Base-by-base conservation (phyloP, 176 grass and related monocot species). In the Melocanna baccifera region DNA sequence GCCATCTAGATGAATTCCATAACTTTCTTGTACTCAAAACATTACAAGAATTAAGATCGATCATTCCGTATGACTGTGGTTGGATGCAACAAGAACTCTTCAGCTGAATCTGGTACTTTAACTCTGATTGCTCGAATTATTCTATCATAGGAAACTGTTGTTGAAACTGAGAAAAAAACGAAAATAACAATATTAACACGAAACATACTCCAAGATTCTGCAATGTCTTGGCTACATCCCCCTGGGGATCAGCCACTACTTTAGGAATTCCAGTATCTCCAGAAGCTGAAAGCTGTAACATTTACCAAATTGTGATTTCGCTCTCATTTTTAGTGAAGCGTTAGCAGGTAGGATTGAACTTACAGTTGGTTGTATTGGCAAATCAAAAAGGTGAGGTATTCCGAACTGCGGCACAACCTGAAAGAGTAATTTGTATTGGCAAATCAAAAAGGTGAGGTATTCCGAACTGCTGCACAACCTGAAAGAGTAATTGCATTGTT, bases 361-460 rank as follows among this genome's bases (percentile, higher is more conserved):
- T 93, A 98, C 96, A 77, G 89, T 93, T 80, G 93, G 85, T 25
- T 91, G 64, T 82, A 98, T 95, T 32, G 96, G 96, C 40, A 98
- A 90, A 90, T 98, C 96, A 87, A 95, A 98, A 43, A 98, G 96
- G 84, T 98, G 69, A 39, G 96, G 96, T 83, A 98, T 98, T 57
- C 96, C 96, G 83, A 98, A 98, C 55, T 98, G 93, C 65, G 95
- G 93, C 46, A 98, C 93, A 79, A 98, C 96, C 96, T 98, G n/a
- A n/a, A n/a, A n/a, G n/a, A n/a, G n/a, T n/a, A n/a, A n/a, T 30
- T 25, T 91, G 64, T 82, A 95, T 95, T 32, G 96, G 96, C 40
- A 98, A 90, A 90, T 98, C 93, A 87, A 95, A 98, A 43, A 98
- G 96, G 84, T 98, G 69, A 39, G 96, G 96, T 83, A 98, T 98